These are phyloP conservation scores for Hamigera avellanea DNA, from an alignment of 495 filamentous ascomycete genomes.

Conservation along the genomic window DNA sequence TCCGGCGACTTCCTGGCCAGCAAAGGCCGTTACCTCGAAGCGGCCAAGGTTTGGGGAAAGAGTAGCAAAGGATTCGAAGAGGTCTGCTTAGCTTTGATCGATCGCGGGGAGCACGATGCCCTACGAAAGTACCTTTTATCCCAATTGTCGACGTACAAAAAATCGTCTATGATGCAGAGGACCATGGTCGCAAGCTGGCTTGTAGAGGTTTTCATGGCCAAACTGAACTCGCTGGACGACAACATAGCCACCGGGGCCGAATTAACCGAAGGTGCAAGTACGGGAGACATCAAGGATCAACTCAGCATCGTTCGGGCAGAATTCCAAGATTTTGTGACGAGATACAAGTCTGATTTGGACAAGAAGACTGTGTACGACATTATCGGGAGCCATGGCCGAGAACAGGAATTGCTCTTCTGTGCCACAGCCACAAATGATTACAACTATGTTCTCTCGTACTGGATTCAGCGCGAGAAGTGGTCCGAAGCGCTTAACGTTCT, in stretches of 20 bases:
- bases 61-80: constrained; percentile 96
- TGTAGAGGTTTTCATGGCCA: constrained; percentile 92
- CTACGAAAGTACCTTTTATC: constrained; percentile 80
- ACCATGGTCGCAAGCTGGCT: constrained; percentile 95
- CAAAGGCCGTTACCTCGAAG: constrained; percentile 71
- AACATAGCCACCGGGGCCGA: constrained; percentile 85
- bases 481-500: constrained; percentile 76
- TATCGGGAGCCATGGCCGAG: constrained; percentile 87
- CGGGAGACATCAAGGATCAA: constrained; percentile 59
- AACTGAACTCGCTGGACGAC: constrained; percentile 89
- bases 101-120: constrained; percentile 81
- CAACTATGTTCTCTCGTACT: constrained; percentile 91
- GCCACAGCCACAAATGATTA: constrained; percentile 80
- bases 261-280: constrained; percentile 56
- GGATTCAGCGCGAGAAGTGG: constrained; percentile 95
- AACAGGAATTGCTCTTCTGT: constrained; percentile 84
- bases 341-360: constrained; percentile 78
- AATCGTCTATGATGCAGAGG: constrained; percentile 77
- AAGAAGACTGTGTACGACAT: constrained; percentile 88
- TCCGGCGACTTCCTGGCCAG: constrained; percentile 77
- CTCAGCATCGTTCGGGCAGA: constrained; percentile 58
- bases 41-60: constrained; percentile 81
- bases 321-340: constrained; percentile 77
- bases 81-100: constrained; percentile 82
- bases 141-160: constrained; percentile 74